Base-by-base conservation (phyloP, 768 basidiomycete genomes). In the Sarcomyxa edulis region DNA sequence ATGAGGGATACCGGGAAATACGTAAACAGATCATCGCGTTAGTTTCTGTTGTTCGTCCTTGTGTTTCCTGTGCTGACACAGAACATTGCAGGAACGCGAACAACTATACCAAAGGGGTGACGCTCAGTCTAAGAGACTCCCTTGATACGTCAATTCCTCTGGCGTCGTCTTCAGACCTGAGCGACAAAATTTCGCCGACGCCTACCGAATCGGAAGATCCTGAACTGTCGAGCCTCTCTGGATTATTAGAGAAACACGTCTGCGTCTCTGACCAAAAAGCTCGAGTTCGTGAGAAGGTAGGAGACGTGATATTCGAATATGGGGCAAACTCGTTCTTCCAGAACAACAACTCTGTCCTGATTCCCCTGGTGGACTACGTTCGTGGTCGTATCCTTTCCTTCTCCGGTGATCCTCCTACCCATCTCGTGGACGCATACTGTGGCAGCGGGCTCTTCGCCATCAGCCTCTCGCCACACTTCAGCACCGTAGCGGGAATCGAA, bases 391-490 rank as follows among this genome's bases (percentile, higher is more conserved):
- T 78, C 81, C 50, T 62, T 61, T 14, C 39, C 53, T 1, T 28
- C 53, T 12, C 37, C 52, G 29, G 28, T 20, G 15, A 12, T 37
- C 45, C 39, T 6, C 79, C 78, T 1, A 92, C 87, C 0, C 93
- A 95, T 60, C 82, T 98, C 31, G 90, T 99, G 21, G 95, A 99
- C 55, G 81, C 94, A 2, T 95, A 95, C 61, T 97, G 92, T 56
- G 92, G 92, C 29, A 77, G 81, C 10, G 92, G 92, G 4, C 74
- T 94, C 37, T 94, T 95, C 59, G 80, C 87, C 3, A 81, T 95
- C 66, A 75, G 78, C 9, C 81, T 98, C 34, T 83, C 85, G 3
- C 73, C 77, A 0, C 61, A 75, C 45, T 96, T 97, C 57, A 53
- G 68, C 12, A 68, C 63, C n/a, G 76, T 96, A 24, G 80, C 85